Evolutionary conservation across 345 rosid species (phyloP).

Genomic region (Alliaria petiolata): DNA sequence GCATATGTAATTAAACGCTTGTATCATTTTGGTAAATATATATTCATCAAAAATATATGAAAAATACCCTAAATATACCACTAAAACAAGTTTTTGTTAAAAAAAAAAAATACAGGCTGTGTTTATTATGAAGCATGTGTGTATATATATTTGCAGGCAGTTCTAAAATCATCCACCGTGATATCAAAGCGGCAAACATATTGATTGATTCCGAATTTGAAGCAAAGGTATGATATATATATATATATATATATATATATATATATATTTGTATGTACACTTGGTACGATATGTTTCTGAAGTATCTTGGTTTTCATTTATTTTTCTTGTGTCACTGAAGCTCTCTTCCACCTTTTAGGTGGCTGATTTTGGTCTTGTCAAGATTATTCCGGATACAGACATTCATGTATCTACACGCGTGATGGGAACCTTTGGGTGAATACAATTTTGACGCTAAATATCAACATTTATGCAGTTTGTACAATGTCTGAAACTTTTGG

Average conservation of each 20-base stretch:
- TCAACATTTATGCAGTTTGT: not conserved
- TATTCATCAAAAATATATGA: too few relatives aligned
- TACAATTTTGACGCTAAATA: not conserved
- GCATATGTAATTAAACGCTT: too few relatives aligned
- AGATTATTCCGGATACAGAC: slow-evolving; percentile 60
- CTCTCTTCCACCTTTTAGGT: slow-evolving; percentile 9
- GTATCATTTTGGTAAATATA: too few relatives aligned
- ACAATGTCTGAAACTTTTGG: not conserved
- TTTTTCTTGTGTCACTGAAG: not conserved
- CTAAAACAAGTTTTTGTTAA: too few relatives aligned
- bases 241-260: too few relatives aligned
- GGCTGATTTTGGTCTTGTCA: slow-evolving; percentile 94
- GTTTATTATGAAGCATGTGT: not conserved
- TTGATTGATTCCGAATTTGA: slow-evolving; percentile 77
- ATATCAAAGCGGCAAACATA: slow-evolving; percentile 87
- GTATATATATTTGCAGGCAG: slow-evolving; percentile 66
- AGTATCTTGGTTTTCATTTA: not conserved
- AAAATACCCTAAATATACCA: too few relatives aligned
- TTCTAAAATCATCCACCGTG: slow-evolving; percentile 88
- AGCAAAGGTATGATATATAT: slow-evolving; percentile 72
- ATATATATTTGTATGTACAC: not conserved
- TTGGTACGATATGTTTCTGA: not conserved
- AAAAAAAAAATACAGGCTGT: not conserved
- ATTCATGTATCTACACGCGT: slow-evolving; percentile 93
- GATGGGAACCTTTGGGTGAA: slow-evolving; percentile 68